Base-by-base conservation (phyloP, 371 early-diverging fungal genomes). In the Rhizopus arrhizus region DNA sequence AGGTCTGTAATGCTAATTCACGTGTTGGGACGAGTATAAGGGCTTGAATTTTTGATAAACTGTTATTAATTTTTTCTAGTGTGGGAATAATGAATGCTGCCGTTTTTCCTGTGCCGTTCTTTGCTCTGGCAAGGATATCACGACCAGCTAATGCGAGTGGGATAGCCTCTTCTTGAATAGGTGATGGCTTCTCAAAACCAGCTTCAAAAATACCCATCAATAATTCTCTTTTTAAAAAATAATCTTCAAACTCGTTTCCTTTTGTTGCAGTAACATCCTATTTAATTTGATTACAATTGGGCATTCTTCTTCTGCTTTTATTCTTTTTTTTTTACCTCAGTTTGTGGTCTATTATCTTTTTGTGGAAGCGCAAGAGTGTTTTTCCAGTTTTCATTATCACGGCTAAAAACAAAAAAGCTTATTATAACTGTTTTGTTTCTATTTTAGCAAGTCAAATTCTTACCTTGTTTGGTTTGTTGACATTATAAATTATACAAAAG, bases 51-150 rank as follows among this genome's bases (percentile, higher is more conserved):
- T 85, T 84, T 40, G 84, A 76, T 66, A 89, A 86, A 48, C 85
- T 81, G 15, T 85, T 78, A 69, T 93, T 87, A 64, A 96, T 85
- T 75, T 95, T 97, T 67, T 98, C 96, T 58, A 99, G 82, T 1
- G 93, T 85, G 2, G 98, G 98, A 60, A 99, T 96, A 53, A 92
- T 84, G 69, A 96, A 98, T 1, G 97, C 96, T 15, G 95, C 97
- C 0, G 99, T 97, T 78, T 99, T 99, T 51, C 98, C 99, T 1
- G 98, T 98, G 28, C 99, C 99, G 77, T 97, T 98, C 78, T 97
- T 98, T 40, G 97, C 95, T 64, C 97, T 83, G 9, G 97, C 98
- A 46, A 96, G 83, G 54, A 97, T 93, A 75, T 99, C 96, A 64
- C 95, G 83, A 8, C 97, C 97, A 10, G 95, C 87, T 32, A 98